Evolutionary conservation across 2,329 filamentous ascomycete genomes (phyloP).

Genomic region (Kalmusia sp.): DNA sequence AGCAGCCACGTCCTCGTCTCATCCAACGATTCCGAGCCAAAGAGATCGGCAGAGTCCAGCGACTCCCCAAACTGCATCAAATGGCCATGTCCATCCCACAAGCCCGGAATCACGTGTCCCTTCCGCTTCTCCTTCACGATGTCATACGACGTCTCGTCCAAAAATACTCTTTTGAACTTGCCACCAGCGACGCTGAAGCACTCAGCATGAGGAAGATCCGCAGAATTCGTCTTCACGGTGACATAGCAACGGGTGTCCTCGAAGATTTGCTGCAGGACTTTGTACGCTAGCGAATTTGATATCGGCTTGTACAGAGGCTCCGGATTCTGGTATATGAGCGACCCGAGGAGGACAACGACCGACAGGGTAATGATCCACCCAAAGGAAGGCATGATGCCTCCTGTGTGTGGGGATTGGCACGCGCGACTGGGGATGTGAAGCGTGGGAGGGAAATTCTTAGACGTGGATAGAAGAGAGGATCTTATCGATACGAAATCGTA

Average conservation of each 20-base stretch:
- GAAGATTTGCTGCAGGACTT: conserved; percentile 32
- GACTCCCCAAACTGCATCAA: conserved; percentile 72
- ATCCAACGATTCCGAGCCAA: conserved; percentile 62
- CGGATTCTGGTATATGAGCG: conserved; percentile 37
- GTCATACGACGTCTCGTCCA: conserved; percentile 37
- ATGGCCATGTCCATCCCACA: conserved; percentile 77
- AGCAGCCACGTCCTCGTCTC: conserved; percentile 63
- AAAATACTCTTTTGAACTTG: conserved; percentile 58
- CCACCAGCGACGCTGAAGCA: conserved; percentile 66
- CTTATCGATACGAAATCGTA: conserved; percentile 17
- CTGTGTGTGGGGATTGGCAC: background rate
- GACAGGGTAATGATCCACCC: conserved; percentile 29
- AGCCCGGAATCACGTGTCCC: conserved; percentile 68
- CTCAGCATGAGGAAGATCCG: conserved; percentile 44
- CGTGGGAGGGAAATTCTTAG: background rate
- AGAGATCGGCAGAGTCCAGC: conserved; percentile 69
- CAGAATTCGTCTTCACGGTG: conserved; percentile 53
- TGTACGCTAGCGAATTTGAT: conserved; percentile 23
- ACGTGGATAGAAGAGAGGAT: background rate
- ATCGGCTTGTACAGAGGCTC: conserved; percentile 23
- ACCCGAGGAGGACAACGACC: conserved; percentile 32
- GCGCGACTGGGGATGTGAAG: background rate
- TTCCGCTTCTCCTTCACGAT: conserved; percentile 40
- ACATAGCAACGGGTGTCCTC: conserved; percentile 52
- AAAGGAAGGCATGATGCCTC: conserved; percentile 28